Percentiles rank a stretch among this genome's conserved stretches.
Evolutionary conservation across 2,329 filamentous ascomycete genomes (phyloP).

Genomic region (Aspergillus chevalieri): DNA sequence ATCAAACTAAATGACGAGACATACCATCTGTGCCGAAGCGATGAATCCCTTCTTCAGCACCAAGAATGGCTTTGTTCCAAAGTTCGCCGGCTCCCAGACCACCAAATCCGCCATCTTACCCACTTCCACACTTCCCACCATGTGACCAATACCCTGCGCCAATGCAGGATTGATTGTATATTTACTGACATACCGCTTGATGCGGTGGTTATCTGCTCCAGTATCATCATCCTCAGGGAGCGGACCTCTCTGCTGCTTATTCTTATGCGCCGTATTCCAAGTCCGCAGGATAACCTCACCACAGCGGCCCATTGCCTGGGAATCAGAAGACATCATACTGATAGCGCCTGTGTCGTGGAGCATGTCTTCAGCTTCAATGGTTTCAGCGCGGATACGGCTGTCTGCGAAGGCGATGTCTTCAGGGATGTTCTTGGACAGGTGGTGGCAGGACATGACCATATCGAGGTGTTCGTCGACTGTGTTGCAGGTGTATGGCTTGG

Average conservation of each 20-base stretch:
- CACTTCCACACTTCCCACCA: slow-evolving; percentile 75
- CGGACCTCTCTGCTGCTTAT: slow-evolving; percentile 70
- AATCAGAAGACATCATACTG: slow-evolving; percentile 89
- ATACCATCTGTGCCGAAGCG: slow-evolving; percentile 73
- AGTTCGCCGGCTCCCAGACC: slow-evolving; percentile 74
- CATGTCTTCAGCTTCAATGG: slow-evolving; percentile 88
- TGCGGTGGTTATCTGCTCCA: slow-evolving; percentile 75
- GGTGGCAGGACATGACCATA: slow-evolving; percentile 95
- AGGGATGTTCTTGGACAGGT: slow-evolving; percentile 78
- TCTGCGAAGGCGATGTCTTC: slow-evolving; percentile 91
- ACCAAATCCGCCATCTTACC: slow-evolving; percentile 82
- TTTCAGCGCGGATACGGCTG: slow-evolving; percentile 82
- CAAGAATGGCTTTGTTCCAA: slow-evolving; percentile 72
- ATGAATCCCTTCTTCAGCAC: slow-evolving; percentile 82
- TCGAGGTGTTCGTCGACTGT: slow-evolving; percentile 90
- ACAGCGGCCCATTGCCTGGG: slow-evolving; percentile 87
- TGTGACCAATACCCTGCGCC: slow-evolving; percentile 75
- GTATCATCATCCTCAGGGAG: slow-evolving; percentile 72
- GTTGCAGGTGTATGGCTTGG: slow-evolving; percentile 76
- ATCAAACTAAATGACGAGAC: slow-evolving; percentile 3
- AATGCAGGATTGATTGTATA: slow-evolving; percentile 89
- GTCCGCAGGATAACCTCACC: slow-evolving; percentile 83
- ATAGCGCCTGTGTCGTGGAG: slow-evolving; percentile 87
- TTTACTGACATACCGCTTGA: slow-evolving; percentile 83
- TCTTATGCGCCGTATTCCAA: slow-evolving; percentile 93